Percentiles rank a stretch among this genome's conserved stretches.
Evolutionary conservation across 1,284 basidiomycete genomes (phyloP).

Genomic region (Heterobasidion annosum): DNA sequence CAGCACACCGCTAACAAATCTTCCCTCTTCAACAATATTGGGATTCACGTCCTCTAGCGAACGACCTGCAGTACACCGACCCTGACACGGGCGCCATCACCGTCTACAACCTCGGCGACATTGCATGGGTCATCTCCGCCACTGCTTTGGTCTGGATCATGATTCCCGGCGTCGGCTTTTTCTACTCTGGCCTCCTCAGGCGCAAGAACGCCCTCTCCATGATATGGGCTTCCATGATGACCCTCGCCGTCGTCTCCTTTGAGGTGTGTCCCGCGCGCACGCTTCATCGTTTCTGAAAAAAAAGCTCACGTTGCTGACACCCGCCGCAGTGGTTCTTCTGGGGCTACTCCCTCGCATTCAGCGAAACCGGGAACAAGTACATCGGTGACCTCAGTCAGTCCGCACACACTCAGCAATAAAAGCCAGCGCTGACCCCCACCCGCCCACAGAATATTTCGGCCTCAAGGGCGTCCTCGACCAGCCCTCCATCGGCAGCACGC

Average conservation of each 20-base stretch:
- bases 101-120: slow-evolving; percentile 71
- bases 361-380: slow-evolving; percentile 34
- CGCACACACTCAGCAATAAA: background rate
- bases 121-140: slow-evolving; percentile 66
- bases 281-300: slow-evolving; percentile 1
- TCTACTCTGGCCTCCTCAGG: slow-evolving; percentile 81
- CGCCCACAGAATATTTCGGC: slow-evolving; percentile 60
- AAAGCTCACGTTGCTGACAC: slow-evolving; percentile 12
- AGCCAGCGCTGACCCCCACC: background rate
- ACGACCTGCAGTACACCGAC: slow-evolving; percentile 25
- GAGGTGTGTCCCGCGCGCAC: slow-evolving; percentile 17
- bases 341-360: slow-evolving; percentile 38
- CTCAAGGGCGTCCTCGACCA: slow-evolving; percentile 74
- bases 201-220: slow-evolving; percentile 91
- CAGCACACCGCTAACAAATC: background rate
- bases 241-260: slow-evolving; percentile 49
- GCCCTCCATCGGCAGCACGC: slow-evolving; percentile 64
- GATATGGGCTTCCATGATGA: slow-evolving; percentile 81
- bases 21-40: background rate
- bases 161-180: slow-evolving; percentile 86
- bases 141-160: slow-evolving; percentile 85
- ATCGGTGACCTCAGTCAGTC: slow-evolving; percentile 28
- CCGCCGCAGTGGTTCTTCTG: slow-evolving; percentile 37
- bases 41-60: slow-evolving; percentile 11
- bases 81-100: slow-evolving; percentile 25